Conservation (phyloP, 169 alveolate genomes). For the Besnoitia besnoiti region DNA sequence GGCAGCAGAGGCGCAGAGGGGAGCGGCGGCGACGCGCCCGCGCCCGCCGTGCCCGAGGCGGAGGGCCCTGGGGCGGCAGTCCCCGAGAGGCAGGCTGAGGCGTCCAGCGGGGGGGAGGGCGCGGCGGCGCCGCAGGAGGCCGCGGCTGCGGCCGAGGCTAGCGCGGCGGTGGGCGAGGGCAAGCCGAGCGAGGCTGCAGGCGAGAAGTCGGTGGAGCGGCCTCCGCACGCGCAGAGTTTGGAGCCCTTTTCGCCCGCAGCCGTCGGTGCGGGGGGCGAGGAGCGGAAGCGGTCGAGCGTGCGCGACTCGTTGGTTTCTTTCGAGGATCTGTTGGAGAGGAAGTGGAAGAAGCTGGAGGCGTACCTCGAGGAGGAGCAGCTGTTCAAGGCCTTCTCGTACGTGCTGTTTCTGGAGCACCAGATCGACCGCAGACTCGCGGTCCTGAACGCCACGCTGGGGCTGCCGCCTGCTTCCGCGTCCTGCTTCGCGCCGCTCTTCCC, state of each 20-base stretch:
- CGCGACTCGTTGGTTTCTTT: not conserved
- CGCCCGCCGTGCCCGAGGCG: not conserved
- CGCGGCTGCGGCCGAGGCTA: not conserved
- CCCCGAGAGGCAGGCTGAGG: not conserved
- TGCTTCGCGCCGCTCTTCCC: not conserved
- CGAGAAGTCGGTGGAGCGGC: not conserved
- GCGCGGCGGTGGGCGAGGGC: not conserved
- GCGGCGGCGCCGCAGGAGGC: not conserved
- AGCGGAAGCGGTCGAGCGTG: not conserved
- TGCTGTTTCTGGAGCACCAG: constrained; percentile 30
- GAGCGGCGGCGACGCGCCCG: not conserved
- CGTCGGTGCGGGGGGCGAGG: not conserved
- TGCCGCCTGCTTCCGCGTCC: not conserved
- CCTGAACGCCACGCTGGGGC: not conserved
- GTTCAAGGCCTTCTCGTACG: constrained; percentile 31
- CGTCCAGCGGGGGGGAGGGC: not conserved
- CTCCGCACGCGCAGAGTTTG: not conserved
- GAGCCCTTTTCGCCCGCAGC: not conserved
- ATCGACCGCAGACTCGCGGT: not conserved
- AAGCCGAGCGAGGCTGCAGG: not conserved
- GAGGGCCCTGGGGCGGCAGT: not conserved
- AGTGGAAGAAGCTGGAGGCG: constrained; percentile 25
- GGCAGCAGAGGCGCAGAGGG: not conserved
- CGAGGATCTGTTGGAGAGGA: constrained; percentile 14
- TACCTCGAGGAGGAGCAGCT: constrained; percentile 43